Base-by-base conservation (phyloP, 2,329 filamentous ascomycete genomes). In the Pseudohalonectria lignicola region DNA sequence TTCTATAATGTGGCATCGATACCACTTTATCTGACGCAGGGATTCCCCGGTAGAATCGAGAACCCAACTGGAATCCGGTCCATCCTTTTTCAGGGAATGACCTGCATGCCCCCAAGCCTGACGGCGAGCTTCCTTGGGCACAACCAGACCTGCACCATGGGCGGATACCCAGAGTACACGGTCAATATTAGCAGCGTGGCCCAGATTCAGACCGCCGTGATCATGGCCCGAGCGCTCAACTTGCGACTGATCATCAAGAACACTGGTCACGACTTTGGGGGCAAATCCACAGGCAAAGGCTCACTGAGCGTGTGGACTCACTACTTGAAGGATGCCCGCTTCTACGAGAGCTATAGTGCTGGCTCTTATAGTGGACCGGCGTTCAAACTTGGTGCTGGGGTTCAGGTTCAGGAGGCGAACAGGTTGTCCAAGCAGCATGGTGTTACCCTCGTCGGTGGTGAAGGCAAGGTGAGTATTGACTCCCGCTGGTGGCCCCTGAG, bases 351-450 rank as follows among this genome's bases (percentile, higher is more conserved):
- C 54, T 64, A 48, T 42, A 45, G 5, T 12, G 8, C 48, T 5
- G 48, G 64, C 2, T 18, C 45, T 4, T 48, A 46, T 39, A 37
- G 15, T 25, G 45, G 39, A 10, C 37, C 42, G 12, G 44, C 37
- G 19, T 34, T 48, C 32, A 45, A 69, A 68, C 1, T 73, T 15
- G 72, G 69, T 2, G 62, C 70, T 9, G 74, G 73, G 38, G 64
- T 61, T 61, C 37, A 45, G 61, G 6, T 76, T 10, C 61, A 55
- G 25, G 71, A 77, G 42, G 52, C 72, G 2, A 75, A 75, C 47
- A 61, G 62, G 20, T 62, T 61, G 30, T 71, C 69, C 2, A 49
- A 66, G 12, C 52, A 53, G 1, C 49, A 66, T 25, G 66, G 64
- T 1, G 57, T 70, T 33, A 62, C 60, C 0, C 60, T 74, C 2